These are phyloP conservation scores for Xylaria curta DNA, from an alignment of 495 filamentous ascomycete species.

Conservation along the genomic window DNA sequence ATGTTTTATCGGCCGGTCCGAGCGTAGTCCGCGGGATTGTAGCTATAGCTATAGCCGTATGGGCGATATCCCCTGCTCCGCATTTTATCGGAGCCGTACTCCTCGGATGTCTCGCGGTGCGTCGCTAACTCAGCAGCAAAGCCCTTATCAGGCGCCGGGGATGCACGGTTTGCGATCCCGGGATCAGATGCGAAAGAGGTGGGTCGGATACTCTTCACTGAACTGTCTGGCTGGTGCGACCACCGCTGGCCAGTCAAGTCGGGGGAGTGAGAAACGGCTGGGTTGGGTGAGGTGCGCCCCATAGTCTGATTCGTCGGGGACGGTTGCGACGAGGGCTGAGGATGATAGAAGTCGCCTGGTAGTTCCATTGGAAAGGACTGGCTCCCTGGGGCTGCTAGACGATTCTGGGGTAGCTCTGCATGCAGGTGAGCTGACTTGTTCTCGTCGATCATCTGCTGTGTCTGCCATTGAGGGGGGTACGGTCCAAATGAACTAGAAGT, in stretches of 20 bases:
- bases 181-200: slow-evolving; percentile 41
- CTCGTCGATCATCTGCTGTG: slow-evolving; percentile 30
- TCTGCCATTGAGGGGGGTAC: slow-evolving; percentile 35
- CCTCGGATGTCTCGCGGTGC: slow-evolving; percentile 50
- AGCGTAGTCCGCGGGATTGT: slow-evolving; percentile 55
- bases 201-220: slow-evolving; percentile 40
- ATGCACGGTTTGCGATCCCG: slow-evolving; percentile 37
- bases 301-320: slow-evolving; percentile 32
- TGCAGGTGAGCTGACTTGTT: slow-evolving; percentile 33
- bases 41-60: slow-evolving; percentile 43
- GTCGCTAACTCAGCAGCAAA: slow-evolving; percentile 44
- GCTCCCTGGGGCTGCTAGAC: slow-evolving; percentile 17
- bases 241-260: slow-evolving; percentile 37
- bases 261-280: slow-evolving; percentile 40
- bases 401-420: slow-evolving; percentile 29
- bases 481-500: slow-evolving; percentile 33
- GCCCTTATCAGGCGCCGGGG: slow-evolving; percentile 46
- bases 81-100: slow-evolving; percentile 41
- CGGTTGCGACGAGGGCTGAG: slow-evolving; percentile 34
- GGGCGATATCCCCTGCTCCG: slow-evolving; percentile 22
- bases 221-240: slow-evolving; percentile 44
- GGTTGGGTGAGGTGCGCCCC: slow-evolving; percentile 32
- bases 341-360: slow-evolving; percentile 53
- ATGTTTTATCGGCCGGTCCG: slow-evolving; percentile 30
- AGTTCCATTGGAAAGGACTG: slow-evolving; percentile 49